A percentile compares a stretch with the other conserved stretches of the same genome.
Conservation (phyloP, 306 rosid genomes). For the Inga laurina region DNA sequence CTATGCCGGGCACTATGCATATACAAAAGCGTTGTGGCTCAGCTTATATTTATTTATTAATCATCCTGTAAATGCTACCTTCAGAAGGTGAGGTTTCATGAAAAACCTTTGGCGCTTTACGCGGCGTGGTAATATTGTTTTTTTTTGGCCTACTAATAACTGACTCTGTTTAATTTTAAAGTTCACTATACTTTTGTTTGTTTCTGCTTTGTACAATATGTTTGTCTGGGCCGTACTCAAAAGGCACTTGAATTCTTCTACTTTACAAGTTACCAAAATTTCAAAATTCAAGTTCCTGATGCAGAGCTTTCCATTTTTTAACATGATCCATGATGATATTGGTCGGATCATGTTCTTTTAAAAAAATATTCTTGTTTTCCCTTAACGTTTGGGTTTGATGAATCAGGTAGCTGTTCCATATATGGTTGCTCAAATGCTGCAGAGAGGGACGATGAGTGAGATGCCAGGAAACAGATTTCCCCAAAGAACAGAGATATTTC, state of each 20-base stretch:
- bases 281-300: neutral
- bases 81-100: neutral
- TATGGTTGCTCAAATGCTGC: neutral
- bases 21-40: slow-evolving; percentile 8
- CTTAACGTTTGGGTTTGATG: neutral
- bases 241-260: neutral
- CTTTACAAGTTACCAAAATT: neutral
- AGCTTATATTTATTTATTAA: neutral
- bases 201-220: neutral
- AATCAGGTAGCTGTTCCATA: neutral
- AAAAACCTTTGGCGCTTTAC: neutral
- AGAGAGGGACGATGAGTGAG: neutral
- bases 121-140: neutral
- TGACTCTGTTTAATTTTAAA: neutral
- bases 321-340: neutral
- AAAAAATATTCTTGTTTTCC: neutral
- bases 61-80: slow-evolving; percentile 8
- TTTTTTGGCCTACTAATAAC: neutral
- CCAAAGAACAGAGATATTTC: neutral
- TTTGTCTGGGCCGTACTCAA: neutral
- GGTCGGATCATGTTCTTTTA: neutral
- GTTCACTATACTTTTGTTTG: neutral
- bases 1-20: neutral
- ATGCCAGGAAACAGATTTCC: neutral
- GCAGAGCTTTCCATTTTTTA: neutral